Conservation (phyloP, 495 filamentous ascomycete genomes). For the Aspergillus wentii region DNA sequence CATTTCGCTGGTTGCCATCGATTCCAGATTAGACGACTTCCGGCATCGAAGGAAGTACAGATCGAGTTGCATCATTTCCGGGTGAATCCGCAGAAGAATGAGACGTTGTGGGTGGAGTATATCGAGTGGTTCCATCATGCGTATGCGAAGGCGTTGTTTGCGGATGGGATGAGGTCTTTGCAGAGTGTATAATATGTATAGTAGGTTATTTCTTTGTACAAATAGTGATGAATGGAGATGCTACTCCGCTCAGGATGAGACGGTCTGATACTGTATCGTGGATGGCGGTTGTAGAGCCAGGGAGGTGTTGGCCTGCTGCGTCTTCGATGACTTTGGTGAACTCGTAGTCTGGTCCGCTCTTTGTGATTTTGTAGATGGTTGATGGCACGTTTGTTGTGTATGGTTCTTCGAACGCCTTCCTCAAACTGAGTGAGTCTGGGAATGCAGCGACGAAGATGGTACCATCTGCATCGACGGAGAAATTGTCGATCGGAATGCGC, state of each 20-base stretch:
- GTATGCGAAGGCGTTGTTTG: slow-evolving; percentile 17
- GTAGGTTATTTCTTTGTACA: too few relatives aligned
- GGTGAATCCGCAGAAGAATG: slow-evolving; percentile 15
- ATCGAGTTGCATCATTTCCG: slow-evolving; percentile 12
- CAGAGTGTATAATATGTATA: too few relatives aligned
- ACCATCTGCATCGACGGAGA: slow-evolving; percentile 31
- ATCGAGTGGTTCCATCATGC: slow-evolving; percentile 12
- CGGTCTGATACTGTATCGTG: too few relatives aligned
- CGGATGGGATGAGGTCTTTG: slow-evolving; percentile 14
- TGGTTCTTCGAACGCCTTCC: slow-evolving; percentile 2
- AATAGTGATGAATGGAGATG: too few relatives aligned
- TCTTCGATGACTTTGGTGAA: too few relatives aligned
- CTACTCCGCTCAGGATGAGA: too few relatives aligned
- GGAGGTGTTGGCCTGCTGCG: too few relatives aligned
- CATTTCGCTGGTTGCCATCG: slow-evolving; percentile 16
- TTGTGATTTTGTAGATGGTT: too few relatives aligned
- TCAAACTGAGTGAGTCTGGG: slow-evolving; percentile 8
- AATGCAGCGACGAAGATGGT: slow-evolving; percentile 28
- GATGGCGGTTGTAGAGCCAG: too few relatives aligned
- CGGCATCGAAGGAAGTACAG: slow-evolving; percentile 2
- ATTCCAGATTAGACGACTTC: slow-evolving; percentile 11
- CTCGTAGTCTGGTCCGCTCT: too few relatives aligned
- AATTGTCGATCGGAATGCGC: slow-evolving; percentile 29
- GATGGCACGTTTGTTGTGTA: not conserved
- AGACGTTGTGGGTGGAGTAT: slow-evolving; percentile 1